phyloP scores from a whole-genome alignment of 2,329 filamentous ascomycete species.

The Ophiostoma triangulosporum region DNA sequence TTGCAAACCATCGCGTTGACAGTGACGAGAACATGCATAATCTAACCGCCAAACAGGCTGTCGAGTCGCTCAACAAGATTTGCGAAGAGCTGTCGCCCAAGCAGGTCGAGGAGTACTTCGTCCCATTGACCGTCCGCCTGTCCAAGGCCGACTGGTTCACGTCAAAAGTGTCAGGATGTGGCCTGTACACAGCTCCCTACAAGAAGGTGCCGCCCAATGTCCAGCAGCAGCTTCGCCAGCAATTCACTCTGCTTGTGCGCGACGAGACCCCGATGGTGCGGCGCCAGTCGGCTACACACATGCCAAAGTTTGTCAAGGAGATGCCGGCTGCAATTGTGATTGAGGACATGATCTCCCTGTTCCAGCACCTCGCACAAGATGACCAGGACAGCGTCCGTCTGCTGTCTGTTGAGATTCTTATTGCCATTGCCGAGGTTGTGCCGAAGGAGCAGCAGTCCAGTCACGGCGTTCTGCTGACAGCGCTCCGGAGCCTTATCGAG shows the following conservation, averaged over 20 bases:
- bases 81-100: slow-evolving; percentile 80
- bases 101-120: slow-evolving; percentile 95
- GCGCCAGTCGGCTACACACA: slow-evolving; percentile 88
- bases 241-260: slow-evolving; percentile 86
- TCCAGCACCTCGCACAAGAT: slow-evolving; percentile 90
- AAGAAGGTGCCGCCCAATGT: slow-evolving; percentile 75
- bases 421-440: slow-evolving; percentile 90
- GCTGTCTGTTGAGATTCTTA: slow-evolving; percentile 90
- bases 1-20: not conserved
- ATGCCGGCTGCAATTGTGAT: slow-evolving; percentile 87
- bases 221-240: slow-evolving; percentile 81
- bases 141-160: slow-evolving; percentile 99
- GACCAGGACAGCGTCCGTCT: slow-evolving; percentile 96
- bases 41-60: slow-evolving; percentile 49
- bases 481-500: slow-evolving; percentile 84
- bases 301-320: slow-evolving; percentile 95
- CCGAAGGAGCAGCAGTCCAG: slow-evolving; percentile 97
- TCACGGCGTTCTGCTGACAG: slow-evolving; percentile 83
- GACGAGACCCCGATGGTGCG: slow-evolving; percentile 99
- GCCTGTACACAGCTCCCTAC: slow-evolving; percentile 88
- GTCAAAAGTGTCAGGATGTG: slow-evolving; percentile 95
- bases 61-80: slow-evolving; percentile 99
- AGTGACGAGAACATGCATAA: not conserved
- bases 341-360: slow-evolving; percentile 97
- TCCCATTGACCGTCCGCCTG: slow-evolving; percentile 85